Base-by-base conservation (phyloP, 805 yeast genomes). In the Yarrowia phangngaensis region DNA sequence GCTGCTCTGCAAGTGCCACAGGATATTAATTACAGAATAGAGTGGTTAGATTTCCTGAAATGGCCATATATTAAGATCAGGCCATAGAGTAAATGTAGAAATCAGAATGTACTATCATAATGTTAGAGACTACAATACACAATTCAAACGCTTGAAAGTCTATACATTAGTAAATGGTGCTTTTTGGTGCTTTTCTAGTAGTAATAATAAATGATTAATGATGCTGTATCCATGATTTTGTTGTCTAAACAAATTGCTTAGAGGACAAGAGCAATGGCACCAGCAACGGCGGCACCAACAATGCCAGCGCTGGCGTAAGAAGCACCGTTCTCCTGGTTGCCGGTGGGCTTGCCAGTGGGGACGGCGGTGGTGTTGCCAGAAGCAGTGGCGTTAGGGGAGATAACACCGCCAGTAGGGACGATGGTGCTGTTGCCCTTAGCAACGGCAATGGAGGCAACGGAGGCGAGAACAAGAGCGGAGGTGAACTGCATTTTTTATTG, bases 231-330 rank as follows among this genome's bases (percentile, higher is more conserved):
- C n/a, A 11, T 11, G 29, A 14, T 20, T 40, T 40, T 14, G 47
- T 2, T 9, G 29, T 19, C 14, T 9, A 30, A 20, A 19, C 27
- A 41, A 41, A 7, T 34, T 50, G 46, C 51, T 64, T 64, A 64
- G 59, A 64, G 64, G 53, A 64, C 60, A 20, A 64, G 61, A 47
- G 68, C 68, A 52, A 63, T 59, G 52, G 67, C 68, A 52, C 68
- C 68, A 51, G 68, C 68, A 55, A 64, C 68, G 54, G 64, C 65
- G 52, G 68, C 68, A 48, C 67, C 68, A 57, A 65, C 55, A 52
- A 64, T 54, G 51, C 68, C 68, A 47, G 67, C 68, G 56, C 62
- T 62, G 54, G 63, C 58, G 55, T 51, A 47, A 51, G 54, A 51
- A 32, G 63, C 64, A 50, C 60, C 63, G 51, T 55, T 59, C 35